Percentiles rank a stretch among this genome's conserved stretches.
These are phyloP conservation scores for Noccaea caerulescens DNA, from an alignment of 345 rosid genomes.

Conservation along the genomic window DNA sequence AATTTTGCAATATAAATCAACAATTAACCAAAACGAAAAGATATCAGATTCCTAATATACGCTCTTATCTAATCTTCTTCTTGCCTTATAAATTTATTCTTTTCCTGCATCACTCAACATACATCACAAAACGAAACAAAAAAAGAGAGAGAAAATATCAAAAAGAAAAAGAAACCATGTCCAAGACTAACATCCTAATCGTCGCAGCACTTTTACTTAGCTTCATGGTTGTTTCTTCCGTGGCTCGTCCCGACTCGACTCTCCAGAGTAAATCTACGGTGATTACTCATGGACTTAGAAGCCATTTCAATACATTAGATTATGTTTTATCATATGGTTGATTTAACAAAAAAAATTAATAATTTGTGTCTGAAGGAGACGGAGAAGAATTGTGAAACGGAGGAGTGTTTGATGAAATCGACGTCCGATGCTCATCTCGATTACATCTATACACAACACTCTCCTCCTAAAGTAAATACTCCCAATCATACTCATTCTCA, in stretches of 20 bases:
- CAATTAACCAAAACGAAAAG: not conserved
- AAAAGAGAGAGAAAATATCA: not conserved
- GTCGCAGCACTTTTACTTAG: constrained; percentile 25
- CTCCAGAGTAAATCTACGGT: constrained; percentile 26
- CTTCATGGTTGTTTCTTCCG: constrained; percentile 31
- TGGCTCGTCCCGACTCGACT: constrained; percentile 31
- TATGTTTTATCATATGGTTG: not conserved
- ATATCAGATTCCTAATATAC: not conserved
- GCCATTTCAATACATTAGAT: not conserved
- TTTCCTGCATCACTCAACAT: not conserved
- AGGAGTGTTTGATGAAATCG: constrained; percentile 33
- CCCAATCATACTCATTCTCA: not conserved
- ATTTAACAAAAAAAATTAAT: not conserved
- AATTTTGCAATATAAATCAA: not conserved
- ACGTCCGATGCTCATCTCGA: constrained; percentile 34
- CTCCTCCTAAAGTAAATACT: constrained; percentile 21
- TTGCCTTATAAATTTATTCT: constrained; percentile 14
- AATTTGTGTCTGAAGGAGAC: constrained; percentile 9
- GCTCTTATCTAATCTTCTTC: not conserved
- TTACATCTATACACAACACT: constrained; percentile 31
- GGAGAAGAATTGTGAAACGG: constrained; percentile 31
- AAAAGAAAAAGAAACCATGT: constrained; percentile 18
- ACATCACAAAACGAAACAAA: constrained; percentile 9
- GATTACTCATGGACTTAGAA: not conserved
- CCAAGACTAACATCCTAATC: constrained; percentile 25